Conservation (phyloP, 2,329 filamentous ascomycete genomes). For the Diaporthe sp. region DNA sequence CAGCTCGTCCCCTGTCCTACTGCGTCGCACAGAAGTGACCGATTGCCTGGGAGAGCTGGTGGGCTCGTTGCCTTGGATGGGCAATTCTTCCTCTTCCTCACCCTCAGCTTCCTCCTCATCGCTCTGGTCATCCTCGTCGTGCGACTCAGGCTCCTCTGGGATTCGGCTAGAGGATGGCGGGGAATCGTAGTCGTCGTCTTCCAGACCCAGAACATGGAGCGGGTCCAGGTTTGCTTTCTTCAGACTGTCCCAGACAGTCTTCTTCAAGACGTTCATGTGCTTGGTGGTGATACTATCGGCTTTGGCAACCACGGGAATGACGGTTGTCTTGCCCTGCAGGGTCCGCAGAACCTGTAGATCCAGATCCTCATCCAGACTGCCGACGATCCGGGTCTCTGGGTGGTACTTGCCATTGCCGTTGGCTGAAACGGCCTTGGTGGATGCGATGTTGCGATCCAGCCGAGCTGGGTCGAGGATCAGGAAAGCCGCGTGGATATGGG, state of each 20-base stretch:
- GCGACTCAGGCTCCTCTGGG: slow-evolving; percentile 56
- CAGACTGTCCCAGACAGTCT: slow-evolving; percentile 87
- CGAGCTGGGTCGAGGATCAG: slow-evolving; percentile 88
- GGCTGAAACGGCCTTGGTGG: slow-evolving; percentile 64
- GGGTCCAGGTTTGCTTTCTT: slow-evolving; percentile 90
- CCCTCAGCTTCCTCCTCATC: slow-evolving; percentile 45
- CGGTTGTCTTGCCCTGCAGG: slow-evolving; percentile 91
- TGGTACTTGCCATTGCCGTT: slow-evolving; percentile 62
- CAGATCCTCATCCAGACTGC: slow-evolving; percentile 85
- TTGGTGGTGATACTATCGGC: slow-evolving; percentile 95
- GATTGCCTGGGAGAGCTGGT: slow-evolving; percentile 58
- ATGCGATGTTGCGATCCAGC: slow-evolving; percentile 83
- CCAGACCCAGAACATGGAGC: slow-evolving; percentile 84
- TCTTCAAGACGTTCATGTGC: slow-evolving; percentile 94
- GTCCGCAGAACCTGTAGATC: slow-evolving; percentile 91
- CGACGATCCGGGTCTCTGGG: slow-evolving; percentile 59
- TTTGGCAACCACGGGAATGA: slow-evolving; percentile 95
- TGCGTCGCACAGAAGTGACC: slow-evolving; percentile 55
- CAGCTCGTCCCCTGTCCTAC: slow-evolving; percentile 54
- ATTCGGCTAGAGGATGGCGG: slow-evolving; percentile 61
- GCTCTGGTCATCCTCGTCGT: slow-evolving; percentile 54
- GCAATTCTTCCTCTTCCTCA: slow-evolving; percentile 46
- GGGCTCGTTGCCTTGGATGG: slow-evolving; percentile 44
- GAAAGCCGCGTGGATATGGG: slow-evolving; percentile 96
- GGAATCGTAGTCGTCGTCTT: slow-evolving; percentile 76